Percentiles rank a stretch among this genome's conserved stretches.
phyloP scores from a whole-genome alignment of 2,329 filamentous ascomycete species.

The Apiospora saccharicola region DNA sequence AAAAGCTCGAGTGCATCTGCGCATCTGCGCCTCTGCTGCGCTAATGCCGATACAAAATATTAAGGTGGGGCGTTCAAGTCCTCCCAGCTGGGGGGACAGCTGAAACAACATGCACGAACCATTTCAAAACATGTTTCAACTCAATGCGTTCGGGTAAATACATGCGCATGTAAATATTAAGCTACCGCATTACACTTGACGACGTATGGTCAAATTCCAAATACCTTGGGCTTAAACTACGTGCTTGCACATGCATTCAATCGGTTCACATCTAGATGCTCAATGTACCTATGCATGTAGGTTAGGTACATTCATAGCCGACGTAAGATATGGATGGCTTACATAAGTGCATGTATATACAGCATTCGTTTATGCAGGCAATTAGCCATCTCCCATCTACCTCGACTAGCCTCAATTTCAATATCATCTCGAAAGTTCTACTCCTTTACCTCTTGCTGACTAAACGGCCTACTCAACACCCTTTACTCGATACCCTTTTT shows the following conservation, averaged over 20 bases:
- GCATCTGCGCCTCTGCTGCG: background rate
- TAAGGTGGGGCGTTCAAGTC: background rate
- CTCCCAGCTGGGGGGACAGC: constrained; percentile 3
- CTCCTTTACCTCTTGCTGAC: background rate
- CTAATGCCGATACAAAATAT: background rate
- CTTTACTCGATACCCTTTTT: background rate
- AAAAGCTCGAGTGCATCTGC: too few relatives aligned
- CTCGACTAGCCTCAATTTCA: background rate
- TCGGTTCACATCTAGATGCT: background rate
- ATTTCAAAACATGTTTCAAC: background rate
- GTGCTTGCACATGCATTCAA: background rate
- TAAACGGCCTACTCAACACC: background rate
- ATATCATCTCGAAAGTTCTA: constrained; percentile 1
- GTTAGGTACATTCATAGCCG: too few relatives aligned
- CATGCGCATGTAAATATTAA: background rate
- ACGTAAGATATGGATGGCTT: too few relatives aligned
- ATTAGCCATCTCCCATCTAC: background rate
- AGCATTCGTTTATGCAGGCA: too few relatives aligned
- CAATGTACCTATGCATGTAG: background rate
- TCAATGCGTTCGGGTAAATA: background rate
- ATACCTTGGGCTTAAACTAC: background rate
- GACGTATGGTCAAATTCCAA: background rate
- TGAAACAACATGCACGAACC: constrained; percentile 7
- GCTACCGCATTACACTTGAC: background rate
- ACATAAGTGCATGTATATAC: too few relatives aligned